Evolutionary conservation across 108 stramenopile species (phyloP), one percentile per base, ranked within the genome.

Genomic region (Pseudonitzschia pungens): DNA sequence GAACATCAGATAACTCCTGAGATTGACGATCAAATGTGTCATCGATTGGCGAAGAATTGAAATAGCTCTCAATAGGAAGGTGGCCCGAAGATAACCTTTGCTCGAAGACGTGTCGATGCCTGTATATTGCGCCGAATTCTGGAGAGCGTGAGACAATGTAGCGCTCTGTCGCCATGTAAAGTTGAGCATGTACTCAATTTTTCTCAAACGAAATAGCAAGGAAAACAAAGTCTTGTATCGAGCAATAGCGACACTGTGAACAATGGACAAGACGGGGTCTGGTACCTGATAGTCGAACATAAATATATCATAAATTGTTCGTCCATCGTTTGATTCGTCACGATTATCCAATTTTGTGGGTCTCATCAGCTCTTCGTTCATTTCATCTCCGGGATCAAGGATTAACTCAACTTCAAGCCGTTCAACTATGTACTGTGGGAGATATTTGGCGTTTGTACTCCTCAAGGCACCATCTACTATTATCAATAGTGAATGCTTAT

Each of bases 1-100:
- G 75, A 99, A 98, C 97, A 99, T 98, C 53, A 96, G 75, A 77
- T 97, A 99, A 65, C 84, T 96, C 83, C 94, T 93, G 44, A 99
- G 80, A 83, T 98, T 99, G 66, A 84, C 84, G n/a, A 92, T 81
- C 66, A 99, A 94, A 79, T 97, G 97, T 65, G 93, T 78, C 98
- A 99, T 98, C 43, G 94, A 85, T 36, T 96, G 95, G 4, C 98
- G 90, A 24, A 89, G 84, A 45, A 98, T 88, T 50, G 92, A 87
- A 73, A 96, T 93, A 9, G 92, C 80, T 64, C 97, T 92, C n/a
- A 99, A 72, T 20, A 97, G 74, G 58, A 77, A 71, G 0, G 80
- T 79, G 31, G 94, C 81, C 45, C 87, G 84, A 1, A 77, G 69
- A 66, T 81, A 87, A 29, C 68, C 86, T 16, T 73, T 65, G 68